Evolutionary conservation across 2,329 filamentous ascomycete genomes (phyloP).

Genomic region (Sporothrix globosa): DNA sequence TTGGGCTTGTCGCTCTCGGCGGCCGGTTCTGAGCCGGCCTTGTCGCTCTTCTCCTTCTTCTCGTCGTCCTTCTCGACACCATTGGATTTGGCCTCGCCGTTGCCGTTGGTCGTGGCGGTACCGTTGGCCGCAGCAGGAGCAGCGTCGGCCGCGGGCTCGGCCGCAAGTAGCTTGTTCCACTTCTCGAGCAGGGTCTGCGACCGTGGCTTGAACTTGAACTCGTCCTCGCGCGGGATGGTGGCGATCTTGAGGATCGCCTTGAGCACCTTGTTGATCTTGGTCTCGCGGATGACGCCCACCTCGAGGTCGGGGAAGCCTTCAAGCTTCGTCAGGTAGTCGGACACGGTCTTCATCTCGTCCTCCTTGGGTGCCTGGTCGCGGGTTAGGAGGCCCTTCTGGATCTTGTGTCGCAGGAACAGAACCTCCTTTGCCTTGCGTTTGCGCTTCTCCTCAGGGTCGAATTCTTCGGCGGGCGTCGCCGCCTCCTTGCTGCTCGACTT

Average conservation of each 20-base stretch:
- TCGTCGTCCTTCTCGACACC: slow-evolving; percentile 48
- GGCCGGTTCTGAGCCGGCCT: slow-evolving; percentile 39
- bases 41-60: slow-evolving; percentile 42
- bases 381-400: slow-evolving; percentile 91
- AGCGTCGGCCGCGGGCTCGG: slow-evolving; percentile 47
- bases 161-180: slow-evolving; percentile 83
- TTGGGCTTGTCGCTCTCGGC: slow-evolving; percentile 31
- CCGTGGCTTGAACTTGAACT: slow-evolving; percentile 85
- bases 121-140: slow-evolving; percentile 42
- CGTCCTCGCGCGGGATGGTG: slow-evolving; percentile 82
- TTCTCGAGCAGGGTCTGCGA: slow-evolving; percentile 78
- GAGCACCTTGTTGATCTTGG: slow-evolving; percentile 98
- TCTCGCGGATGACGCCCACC: slow-evolving; percentile 81
- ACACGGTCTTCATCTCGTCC: slow-evolving; percentile 79
- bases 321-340: slow-evolving; percentile 75
- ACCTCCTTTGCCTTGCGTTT: slow-evolving; percentile 72
- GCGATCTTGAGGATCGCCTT: slow-evolving; percentile 90
- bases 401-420: slow-evolving; percentile 89
- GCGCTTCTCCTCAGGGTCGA: slow-evolving; percentile 61
- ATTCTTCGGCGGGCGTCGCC: slow-evolving; percentile 56
- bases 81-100: slow-evolving; percentile 44
- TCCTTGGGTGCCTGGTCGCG: slow-evolving; percentile 84
- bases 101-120: slow-evolving; percentile 47
- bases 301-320: slow-evolving; percentile 81
- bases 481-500: slow-evolving; percentile 44